Evolutionary conservation across 257 asterid genomes (phyloP).

Genomic region (Ilex aquifolium): DNA sequence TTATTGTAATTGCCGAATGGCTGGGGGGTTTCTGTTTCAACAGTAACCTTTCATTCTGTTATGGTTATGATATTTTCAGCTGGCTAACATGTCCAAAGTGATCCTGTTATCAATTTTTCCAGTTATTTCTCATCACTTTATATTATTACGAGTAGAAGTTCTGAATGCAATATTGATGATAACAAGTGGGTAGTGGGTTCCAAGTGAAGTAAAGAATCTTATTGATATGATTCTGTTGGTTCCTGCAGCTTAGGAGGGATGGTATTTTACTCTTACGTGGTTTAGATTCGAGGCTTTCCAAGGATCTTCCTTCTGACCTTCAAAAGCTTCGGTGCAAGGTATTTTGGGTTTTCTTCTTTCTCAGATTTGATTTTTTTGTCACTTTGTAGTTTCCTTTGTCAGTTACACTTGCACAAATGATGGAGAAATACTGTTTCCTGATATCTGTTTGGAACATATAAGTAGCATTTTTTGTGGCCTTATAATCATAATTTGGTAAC

Average conservation of each 20-base stretch:
- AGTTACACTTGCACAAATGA: background rate
- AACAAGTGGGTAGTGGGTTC: background rate
- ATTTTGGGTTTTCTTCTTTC: background rate
- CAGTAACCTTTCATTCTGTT: background rate
- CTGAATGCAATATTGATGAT: background rate
- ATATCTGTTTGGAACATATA: too few relatives aligned
- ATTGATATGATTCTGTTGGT: background rate
- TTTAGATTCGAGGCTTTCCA: slow-evolving; percentile 86
- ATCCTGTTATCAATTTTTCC: background rate
- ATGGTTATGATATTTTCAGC: background rate
- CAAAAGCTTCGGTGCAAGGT: slow-evolving; percentile 99
- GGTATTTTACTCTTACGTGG: slow-evolving; percentile 83
- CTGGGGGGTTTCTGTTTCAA: background rate
- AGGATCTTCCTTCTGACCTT: slow-evolving; percentile 95
- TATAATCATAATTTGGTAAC: too few relatives aligned
- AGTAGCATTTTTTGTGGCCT: background rate
- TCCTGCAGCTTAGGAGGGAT: slow-evolving; percentile 78
- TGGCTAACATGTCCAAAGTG: background rate
- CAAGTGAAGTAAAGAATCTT: background rate
- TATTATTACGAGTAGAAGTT: background rate
- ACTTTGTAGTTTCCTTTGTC: too few relatives aligned
- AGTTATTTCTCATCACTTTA: background rate
- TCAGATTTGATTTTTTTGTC: too few relatives aligned
- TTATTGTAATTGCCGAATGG: background rate
- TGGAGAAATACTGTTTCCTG: too few relatives aligned